Conservation (phyloP, 2,329 filamentous ascomycete species). For the Xylaria sp. region DNA sequence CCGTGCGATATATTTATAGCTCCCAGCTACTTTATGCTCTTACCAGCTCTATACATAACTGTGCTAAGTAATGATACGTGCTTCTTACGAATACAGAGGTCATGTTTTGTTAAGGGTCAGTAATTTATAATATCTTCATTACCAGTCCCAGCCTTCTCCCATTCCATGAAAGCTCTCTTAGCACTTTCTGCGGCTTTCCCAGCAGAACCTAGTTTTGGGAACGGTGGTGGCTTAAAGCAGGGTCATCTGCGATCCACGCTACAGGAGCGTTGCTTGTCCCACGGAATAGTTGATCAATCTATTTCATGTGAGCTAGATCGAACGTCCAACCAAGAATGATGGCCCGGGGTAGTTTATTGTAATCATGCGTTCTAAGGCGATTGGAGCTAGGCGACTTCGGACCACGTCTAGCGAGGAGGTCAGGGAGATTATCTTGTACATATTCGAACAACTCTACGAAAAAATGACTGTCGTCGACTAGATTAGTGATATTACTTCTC, state of each 20-base stretch:
- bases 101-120: background rate
- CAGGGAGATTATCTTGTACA: conserved; percentile 15
- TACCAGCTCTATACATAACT: background rate
- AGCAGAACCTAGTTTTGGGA: too few species aligned
- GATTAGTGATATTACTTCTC: background rate
- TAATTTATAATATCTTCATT: background rate
- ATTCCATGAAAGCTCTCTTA: conserved; percentile 26
- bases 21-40: background rate
- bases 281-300: too few species aligned
- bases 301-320: conserved; percentile 30
- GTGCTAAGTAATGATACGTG: background rate
- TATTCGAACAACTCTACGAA: conserved; percentile 27
- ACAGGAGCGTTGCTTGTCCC: too few species aligned
- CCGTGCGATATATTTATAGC: background rate
- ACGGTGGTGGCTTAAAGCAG: too few species aligned
- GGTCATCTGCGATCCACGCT: too few species aligned
- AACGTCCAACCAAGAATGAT: conserved; percentile 48
- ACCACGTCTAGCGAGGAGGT: conserved; percentile 38
- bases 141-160: background rate
- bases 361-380: conserved; percentile 45
- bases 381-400: conserved; percentile 40
- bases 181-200: too few species aligned
- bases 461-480: conserved; percentile 19
- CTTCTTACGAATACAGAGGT: background rate
- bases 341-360: conserved; percentile 41